Evolutionary conservation across 2,329 filamentous ascomycete species (phyloP), one percentile per base, ranked within the genome.

Genomic region (Aspergillus sp.): DNA sequence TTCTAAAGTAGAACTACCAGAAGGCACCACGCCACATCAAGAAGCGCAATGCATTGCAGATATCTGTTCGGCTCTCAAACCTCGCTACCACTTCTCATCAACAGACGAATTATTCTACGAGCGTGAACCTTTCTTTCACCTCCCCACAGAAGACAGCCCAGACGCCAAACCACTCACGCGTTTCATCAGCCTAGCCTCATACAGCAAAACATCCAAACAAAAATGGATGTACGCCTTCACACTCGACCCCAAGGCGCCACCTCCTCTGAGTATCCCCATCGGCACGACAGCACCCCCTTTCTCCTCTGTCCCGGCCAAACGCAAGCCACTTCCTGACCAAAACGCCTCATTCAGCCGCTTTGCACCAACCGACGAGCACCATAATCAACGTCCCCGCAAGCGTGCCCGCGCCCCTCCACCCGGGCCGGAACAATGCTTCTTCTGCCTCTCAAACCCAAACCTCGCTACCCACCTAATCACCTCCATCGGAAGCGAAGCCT

Each of bases 361-460:
- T 53, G 68, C 74, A n/a, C 43, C 52, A 14, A 62, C 73, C 68
- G 73, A 75, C 23, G 75, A 76, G 54, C 44, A 69, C 68, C 67
- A 64, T 68, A 75, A 55, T 68, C 68, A 57, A 67, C 71, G 71
- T 17, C 69, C 73, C 5, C 67, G 64, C 47, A 79, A 80, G 52
- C 78, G 71, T 68, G 75, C 72, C 68, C 81, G 79, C 23, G 76
- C 73, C 6, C 86, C 73, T 23, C 73, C 71, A 2, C 74, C 87
- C 12, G 86, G 87, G 0, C 91, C 91, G 2, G 87, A 88, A 52
- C 84, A 89, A 68, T 99, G 95, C 77, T 99, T 95, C 80, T 98
- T 99, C 79, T 99, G 95, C 71, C 82, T 99, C 11, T 93, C 91
- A 6, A 97, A 96, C 73, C 86, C 90, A 6, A 89, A 89, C 60